Percentiles rank a stretch among this genome's conserved stretches.
Conservation (phyloP, 2,329 filamentous ascomycete species). For the Pestalotiopsis sp. region DNA sequence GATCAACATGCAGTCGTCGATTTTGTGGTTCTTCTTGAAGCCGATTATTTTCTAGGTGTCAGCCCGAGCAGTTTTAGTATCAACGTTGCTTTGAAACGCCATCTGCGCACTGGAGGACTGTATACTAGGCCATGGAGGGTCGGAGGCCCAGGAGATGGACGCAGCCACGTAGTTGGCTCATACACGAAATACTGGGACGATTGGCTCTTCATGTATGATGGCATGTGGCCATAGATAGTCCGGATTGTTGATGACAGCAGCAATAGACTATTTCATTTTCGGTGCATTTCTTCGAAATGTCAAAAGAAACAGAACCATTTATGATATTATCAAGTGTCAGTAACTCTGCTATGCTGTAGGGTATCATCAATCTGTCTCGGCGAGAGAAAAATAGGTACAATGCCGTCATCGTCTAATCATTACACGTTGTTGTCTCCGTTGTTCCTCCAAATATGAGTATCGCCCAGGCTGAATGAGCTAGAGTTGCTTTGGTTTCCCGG, state of each 20-base stretch:
- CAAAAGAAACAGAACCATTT: not conserved
- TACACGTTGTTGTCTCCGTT: slow-evolving; percentile 25
- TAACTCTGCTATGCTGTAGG: not conserved
- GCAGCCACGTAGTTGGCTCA: slow-evolving; percentile 42
- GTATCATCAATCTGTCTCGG: slow-evolving; percentile 7
- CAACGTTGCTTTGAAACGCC: slow-evolving; percentile 46
- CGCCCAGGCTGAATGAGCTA: slow-evolving; percentile 30
- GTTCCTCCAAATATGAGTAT: slow-evolving; percentile 30
- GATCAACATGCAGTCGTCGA: slow-evolving; percentile 46
- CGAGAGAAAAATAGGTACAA: not conserved
- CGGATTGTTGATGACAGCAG: not conserved
- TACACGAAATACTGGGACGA: slow-evolving; percentile 47
- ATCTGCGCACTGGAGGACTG: slow-evolving; percentile 38
- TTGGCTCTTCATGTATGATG: slow-evolving; percentile 50
- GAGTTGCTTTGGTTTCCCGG: slow-evolving; percentile 24
- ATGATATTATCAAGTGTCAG: not conserved
- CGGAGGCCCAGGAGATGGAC: slow-evolving; percentile 38
- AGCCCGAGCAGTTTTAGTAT: slow-evolving; percentile 50
- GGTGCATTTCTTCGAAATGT: not conserved
- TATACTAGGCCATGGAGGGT: slow-evolving; percentile 43
- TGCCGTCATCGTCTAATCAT: slow-evolving; percentile 8
- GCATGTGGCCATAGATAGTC: slow-evolving; percentile 37
- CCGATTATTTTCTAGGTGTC: slow-evolving; percentile 43
- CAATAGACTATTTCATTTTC: not conserved
- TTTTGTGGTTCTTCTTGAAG: slow-evolving; percentile 37